Evolutionary conservation across 345 rosid species (phyloP).

Genomic region (Erysimum cheiranthoides): DNA sequence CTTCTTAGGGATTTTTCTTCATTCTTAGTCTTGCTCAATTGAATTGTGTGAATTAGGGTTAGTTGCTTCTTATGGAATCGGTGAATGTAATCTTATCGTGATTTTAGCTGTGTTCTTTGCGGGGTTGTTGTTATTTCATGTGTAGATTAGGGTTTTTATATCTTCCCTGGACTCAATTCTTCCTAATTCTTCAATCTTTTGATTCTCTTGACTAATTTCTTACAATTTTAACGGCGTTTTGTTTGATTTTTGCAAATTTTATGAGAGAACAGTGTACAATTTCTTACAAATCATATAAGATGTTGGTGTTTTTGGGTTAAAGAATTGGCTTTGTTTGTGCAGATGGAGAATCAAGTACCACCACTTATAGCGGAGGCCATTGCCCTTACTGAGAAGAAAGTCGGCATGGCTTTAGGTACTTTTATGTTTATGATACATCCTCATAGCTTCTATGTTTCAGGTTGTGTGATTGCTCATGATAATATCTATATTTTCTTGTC

Average conservation of each 20-base stretch:
- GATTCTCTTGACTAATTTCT: not conserved
- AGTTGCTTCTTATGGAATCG: conserved; percentile 2
- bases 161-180: not conserved
- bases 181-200: not conserved
- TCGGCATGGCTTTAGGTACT: conserved; percentile 92
- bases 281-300: not conserved
- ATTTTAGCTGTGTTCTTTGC: not conserved
- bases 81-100: not conserved
- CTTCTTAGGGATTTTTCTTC: not conserved
- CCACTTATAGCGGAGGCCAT: conserved; percentile 63
- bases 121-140: not conserved
- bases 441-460: not conserved
- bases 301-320: not conserved
- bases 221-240: not conserved
- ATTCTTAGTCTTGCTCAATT: not conserved
- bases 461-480: conserved; percentile 1
- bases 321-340: conserved; percentile 20
- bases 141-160: conserved; percentile 1
- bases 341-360: conserved; percentile 66
- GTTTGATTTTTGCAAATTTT: not conserved
- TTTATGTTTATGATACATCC: not conserved
- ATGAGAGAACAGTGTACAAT: not conserved
- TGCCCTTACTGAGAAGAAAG: conserved; percentile 80
- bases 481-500: not conserved
- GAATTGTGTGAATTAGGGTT: conserved; percentile 11